Evolutionary conservation across 495 filamentous ascomycete genomes (phyloP).

Genomic region (Halenospora varia): DNA sequence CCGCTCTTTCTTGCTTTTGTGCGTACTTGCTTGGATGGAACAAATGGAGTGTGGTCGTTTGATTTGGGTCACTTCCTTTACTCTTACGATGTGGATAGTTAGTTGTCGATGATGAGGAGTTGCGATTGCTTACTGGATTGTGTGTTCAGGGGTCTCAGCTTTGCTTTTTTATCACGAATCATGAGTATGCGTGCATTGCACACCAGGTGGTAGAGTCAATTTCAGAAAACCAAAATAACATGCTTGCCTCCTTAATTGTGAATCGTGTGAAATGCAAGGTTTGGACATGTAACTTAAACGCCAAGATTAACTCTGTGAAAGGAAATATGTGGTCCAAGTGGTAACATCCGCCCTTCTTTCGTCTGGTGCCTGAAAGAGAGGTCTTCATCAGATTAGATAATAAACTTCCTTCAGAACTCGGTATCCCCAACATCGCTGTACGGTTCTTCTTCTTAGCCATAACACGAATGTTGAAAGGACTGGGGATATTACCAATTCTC

Average conservation of each 20-base stretch:
- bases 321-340: too few relatives aligned
- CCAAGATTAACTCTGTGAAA: too few relatives aligned
- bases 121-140: neutral
- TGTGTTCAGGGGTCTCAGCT: neutral
- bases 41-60: neutral
- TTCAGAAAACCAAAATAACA: slow-evolving; percentile 13
- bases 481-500: too few relatives aligned
- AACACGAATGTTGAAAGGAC: too few relatives aligned
- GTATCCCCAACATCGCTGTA: too few relatives aligned
- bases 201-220: slow-evolving; percentile 8
- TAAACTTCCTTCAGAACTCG: too few relatives aligned
- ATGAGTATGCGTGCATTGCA: slow-evolving; percentile 19
- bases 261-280: too few relatives aligned
- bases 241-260: neutral
- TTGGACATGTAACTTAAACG: too few relatives aligned
- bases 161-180: slow-evolving; percentile 16
- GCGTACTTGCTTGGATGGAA: slow-evolving; percentile 4
- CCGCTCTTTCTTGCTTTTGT: slow-evolving; percentile 2
- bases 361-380: too few relatives aligned
- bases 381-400: too few relatives aligned
- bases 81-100: neutral
- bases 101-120: neutral
- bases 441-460: too few relatives aligned
- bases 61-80: neutral
- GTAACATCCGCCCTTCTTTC: too few relatives aligned